Percentiles rank a stretch among this genome's conserved stretches.
Evolutionary conservation across 2,329 filamentous ascomycete species (phyloP).

Genomic region (Diaporthe vexans): DNA sequence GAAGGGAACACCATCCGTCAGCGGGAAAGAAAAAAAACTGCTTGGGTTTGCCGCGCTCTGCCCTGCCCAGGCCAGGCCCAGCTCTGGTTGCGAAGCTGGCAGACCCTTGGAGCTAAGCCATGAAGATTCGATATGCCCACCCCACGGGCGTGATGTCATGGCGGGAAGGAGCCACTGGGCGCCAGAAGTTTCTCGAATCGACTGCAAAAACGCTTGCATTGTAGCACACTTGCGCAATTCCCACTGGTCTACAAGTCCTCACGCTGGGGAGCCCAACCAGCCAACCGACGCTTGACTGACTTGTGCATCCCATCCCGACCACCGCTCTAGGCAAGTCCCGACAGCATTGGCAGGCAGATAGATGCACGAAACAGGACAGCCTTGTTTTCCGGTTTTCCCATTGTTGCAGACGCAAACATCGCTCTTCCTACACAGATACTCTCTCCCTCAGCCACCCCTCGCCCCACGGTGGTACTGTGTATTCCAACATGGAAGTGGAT

Average conservation of each 20-base stretch:
- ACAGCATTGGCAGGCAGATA: not conserved
- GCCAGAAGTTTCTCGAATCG: conserved; percentile 31
- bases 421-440: no score
- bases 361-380: conserved; percentile 11
- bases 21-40: conserved; percentile 13
- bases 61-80: conserved; percentile 8
- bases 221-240: not conserved
- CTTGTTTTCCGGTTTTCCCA: not conserved
- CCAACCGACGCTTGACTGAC: not conserved
- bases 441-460: not conserved
- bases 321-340: conserved; percentile 10
- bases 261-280: not conserved
- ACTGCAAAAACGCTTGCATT: not conserved
- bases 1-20: conserved; percentile 10
- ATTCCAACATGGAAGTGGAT: conserved; percentile 2
- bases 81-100: conserved; percentile 25
- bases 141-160: not conserved
- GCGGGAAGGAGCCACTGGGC: conserved; percentile 1
- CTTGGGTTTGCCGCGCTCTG: conserved; percentile 28
- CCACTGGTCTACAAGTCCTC: not conserved
- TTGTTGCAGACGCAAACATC: conserved; percentile 30
- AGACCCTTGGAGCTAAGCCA: conserved; percentile 27
- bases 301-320: not conserved
- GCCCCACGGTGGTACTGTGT: not conserved
- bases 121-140: not conserved